Evolutionary conservation across 495 filamentous ascomycete genomes (phyloP).

Genomic region (Xylaria scruposa): DNA sequence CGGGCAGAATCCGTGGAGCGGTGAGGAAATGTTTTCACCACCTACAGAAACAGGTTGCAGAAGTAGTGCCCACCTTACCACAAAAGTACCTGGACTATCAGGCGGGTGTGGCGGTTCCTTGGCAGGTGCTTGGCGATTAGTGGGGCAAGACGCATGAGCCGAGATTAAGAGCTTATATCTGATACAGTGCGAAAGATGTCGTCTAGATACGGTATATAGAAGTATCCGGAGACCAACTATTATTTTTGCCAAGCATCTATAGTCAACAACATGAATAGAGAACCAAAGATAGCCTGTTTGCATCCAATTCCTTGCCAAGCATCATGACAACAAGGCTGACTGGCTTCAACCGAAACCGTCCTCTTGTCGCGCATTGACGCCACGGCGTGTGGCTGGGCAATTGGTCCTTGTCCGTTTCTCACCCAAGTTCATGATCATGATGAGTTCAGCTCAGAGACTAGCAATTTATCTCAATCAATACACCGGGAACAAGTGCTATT

Average conservation of each 20-base stretch:
- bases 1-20: slow-evolving; percentile 43
- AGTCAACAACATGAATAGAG: not conserved
- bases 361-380: not conserved
- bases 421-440: not conserved
- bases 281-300: not conserved
- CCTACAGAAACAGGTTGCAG: not conserved
- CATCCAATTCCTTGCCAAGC: not conserved
- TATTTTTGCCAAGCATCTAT: slow-evolving; percentile 2
- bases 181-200: not conserved
- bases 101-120: not conserved
- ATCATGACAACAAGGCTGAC: not conserved
- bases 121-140: not conserved
- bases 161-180: not conserved
- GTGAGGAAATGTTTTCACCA: slow-evolving; percentile 36
- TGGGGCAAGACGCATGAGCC: not conserved
- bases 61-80: not conserved
- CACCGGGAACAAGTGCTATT: not conserved
- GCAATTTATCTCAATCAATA: not conserved
- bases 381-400: not conserved
- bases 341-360: not conserved
- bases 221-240: not conserved
- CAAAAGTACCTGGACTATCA: not conserved
- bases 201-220: not conserved
- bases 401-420: not conserved
- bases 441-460: not conserved